Base-by-base conservation (phyloP, 202 grass and related monocot genomes). In the Eragrostis tef region DNA sequence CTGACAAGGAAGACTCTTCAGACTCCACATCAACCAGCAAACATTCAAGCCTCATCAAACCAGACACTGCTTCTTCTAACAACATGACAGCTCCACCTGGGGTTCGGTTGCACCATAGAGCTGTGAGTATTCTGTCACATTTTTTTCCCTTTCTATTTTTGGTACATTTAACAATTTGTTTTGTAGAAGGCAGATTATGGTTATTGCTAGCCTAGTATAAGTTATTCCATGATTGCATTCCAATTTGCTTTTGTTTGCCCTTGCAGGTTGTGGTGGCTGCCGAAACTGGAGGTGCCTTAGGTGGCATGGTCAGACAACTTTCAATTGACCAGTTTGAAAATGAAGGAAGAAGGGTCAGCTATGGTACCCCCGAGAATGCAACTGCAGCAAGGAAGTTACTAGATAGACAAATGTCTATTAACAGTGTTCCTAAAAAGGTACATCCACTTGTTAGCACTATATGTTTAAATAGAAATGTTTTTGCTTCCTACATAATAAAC, bases 261-360 rank as follows among this genome's bases (percentile, higher is more conserved):
- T 51, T 71, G 54, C 83, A 99, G 97, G 91, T 99, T 79, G 97
- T 99, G 54, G 93, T 99, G 81, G 97, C 97, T 76, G 97, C 97
- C 9, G 97, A 96, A 89, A 99, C 93, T 69, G 97, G 93, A 77
- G 97, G 97, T 81, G 93, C 85, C 70, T 88, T 99, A 81, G 97
- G 97, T 90, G 97, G 97, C 68, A 99, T 99, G 97, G 97, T 99
- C 44, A 91, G 97, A 58, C 97, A 99, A 71, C 87, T 99, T 41
- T 99, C 96, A 64, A 99, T 99, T 49, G 96, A 99, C 81, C 96
- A 99, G 66, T 99, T 99, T 82, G 97, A 99, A 91, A 99, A 99
- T 77, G 97, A 99, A 93, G 97, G 97, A 72, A 88, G 97, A 85
- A 88, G 97, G 57, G 97, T 99, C 66, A 96, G 93, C 81, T 96